phyloP scores from a whole-genome alignment of 2,329 filamentous ascomycete species.

The Tolypocladium sp. region DNA sequence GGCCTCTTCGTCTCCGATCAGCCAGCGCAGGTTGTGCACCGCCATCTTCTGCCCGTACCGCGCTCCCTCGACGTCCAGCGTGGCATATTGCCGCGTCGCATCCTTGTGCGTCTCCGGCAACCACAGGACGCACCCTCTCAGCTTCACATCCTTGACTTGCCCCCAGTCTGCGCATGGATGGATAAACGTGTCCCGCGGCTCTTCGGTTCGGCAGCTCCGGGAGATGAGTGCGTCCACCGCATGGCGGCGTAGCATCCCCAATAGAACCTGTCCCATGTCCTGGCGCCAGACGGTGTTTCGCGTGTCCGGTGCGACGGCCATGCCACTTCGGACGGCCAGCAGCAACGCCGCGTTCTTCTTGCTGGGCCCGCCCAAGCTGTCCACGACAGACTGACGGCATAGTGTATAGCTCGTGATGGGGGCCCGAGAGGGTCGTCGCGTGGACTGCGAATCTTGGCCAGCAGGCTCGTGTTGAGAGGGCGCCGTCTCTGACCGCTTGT shows the following conservation, averaged over 20 bases:
- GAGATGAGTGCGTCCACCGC: conserved; percentile 34
- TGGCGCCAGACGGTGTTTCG: conserved; percentile 22
- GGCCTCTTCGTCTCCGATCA: conserved; percentile 41
- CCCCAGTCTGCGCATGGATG: conserved; percentile 33
- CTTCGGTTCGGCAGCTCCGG: conserved; percentile 5
- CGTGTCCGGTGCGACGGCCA: conserved; percentile 9
- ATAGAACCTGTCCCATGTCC: conserved; percentile 47
- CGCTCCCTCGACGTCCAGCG: conserved; percentile 28
- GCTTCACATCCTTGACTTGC: conserved; percentile 26
- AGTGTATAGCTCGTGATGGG: conserved; percentile 18
- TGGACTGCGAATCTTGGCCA: background rate
- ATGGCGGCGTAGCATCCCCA: conserved; percentile 38
- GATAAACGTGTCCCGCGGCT: conserved; percentile 28
- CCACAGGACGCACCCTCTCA: conserved; percentile 39
- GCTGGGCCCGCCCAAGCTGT: conserved; percentile 10
- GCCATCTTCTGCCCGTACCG: conserved; percentile 28
- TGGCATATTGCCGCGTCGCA: conserved; percentile 30
- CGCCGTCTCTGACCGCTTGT: background rate
- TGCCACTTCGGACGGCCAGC: conserved; percentile 14
- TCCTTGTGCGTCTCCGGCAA: conserved; percentile 12
- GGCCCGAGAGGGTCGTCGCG: conserved; percentile 5
- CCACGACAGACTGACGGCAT: conserved; percentile 18
- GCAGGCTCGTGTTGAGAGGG: background rate
- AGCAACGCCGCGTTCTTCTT: conserved; percentile 10
- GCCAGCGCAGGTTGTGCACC: conserved; percentile 41